These are phyloP conservation scores for Paraphaeosphaeria sporulosa DNA, from an alignment of 2,329 filamentous ascomycete genomes.

Conservation along the genomic window DNA sequence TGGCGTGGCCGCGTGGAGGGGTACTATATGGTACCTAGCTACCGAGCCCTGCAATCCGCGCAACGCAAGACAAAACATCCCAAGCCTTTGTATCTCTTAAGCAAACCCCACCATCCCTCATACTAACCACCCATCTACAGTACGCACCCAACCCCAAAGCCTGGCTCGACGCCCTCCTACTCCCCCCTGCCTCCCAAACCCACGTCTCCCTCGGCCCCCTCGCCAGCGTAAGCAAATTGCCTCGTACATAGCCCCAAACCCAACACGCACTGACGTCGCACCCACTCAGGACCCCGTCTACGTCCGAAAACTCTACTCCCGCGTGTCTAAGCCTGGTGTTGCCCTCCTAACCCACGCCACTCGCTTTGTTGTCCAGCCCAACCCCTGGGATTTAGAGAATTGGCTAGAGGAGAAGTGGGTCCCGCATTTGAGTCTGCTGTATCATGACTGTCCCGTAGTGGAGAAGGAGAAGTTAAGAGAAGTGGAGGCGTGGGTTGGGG, in stretches of 20 bases:
- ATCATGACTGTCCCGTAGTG: slow-evolving; percentile 40
- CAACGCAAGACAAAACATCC: no score
- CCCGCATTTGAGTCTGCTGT: slow-evolving; percentile 53
- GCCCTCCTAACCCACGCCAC: slow-evolving; percentile 38
- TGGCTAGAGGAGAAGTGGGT: slow-evolving; percentile 46
- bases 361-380: slow-evolving; percentile 27
- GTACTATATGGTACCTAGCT: no score
- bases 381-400: slow-evolving; percentile 27
- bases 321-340: slow-evolving; percentile 37
- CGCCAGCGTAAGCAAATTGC: slow-evolving; percentile 22
- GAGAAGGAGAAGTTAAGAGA: slow-evolving; percentile 28
- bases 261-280: no score
- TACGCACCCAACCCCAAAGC: slow-evolving; percentile 38
- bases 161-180: slow-evolving; percentile 46
- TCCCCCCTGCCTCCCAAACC: slow-evolving; percentile 21
- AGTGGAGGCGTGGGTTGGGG: slow-evolving; percentile 29
- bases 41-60: no score
- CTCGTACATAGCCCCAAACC: no score
- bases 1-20: no score
- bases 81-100: no score
- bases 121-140: background rate
- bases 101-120: background rate
- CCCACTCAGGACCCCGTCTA: slow-evolving; percentile 39
- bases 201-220: slow-evolving; percentile 39
- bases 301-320: slow-evolving; percentile 50